Base-by-base conservation (phyloP, 495 filamentous ascomycete species). In the Bacidia rubella region DNA sequence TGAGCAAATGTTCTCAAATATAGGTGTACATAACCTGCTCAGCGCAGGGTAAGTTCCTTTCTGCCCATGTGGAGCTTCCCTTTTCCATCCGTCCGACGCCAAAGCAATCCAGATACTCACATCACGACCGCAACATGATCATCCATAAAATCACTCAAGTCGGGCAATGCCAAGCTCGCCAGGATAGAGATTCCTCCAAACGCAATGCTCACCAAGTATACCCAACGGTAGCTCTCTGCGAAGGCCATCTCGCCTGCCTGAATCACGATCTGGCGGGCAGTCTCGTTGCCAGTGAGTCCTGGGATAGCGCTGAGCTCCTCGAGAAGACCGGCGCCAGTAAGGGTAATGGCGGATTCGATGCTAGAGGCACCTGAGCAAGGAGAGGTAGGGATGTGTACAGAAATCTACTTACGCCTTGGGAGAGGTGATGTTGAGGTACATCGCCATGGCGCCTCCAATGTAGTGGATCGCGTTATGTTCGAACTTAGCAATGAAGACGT, bases 401-500 rank as follows among this genome's bases (percentile, higher is more conserved):
- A 35, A 32, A 11, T 15, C 19, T 15, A 5, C 47, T 3, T 50
- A 50, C 47, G 47, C 52, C 17, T 56, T 57, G 0, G 56, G 44
- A 54, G 77, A 64, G 3, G 69, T 75, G 60, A 87, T 82, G 52
- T 75, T 72, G 35, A 76, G 65, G 49, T 76, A 51, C 12, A 63
- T 59, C 2, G 66, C 50, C 70, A 81, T 80, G 1, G 74, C 70
- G 9, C 68, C 72, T 20, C 72, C 75, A 15, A 85, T 74, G 50
- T 75, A 71, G 43, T 71, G 46, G 9, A 51, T 62, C 27, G 80
- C 74, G 19, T 69, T 63, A 0, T 77, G 72, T 12, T 73, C 56
- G 54, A 86, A 79, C 65, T 83, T 84, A 57, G 73, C 72, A 57
- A 77, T 63, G 67, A 85, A 87, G 58, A 87, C 72, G 61, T 86